Percentiles rank a stretch among this genome's conserved stretches.
Conservation (phyloP, 257 asterid species). For the Solanum appendiculatum region DNA sequence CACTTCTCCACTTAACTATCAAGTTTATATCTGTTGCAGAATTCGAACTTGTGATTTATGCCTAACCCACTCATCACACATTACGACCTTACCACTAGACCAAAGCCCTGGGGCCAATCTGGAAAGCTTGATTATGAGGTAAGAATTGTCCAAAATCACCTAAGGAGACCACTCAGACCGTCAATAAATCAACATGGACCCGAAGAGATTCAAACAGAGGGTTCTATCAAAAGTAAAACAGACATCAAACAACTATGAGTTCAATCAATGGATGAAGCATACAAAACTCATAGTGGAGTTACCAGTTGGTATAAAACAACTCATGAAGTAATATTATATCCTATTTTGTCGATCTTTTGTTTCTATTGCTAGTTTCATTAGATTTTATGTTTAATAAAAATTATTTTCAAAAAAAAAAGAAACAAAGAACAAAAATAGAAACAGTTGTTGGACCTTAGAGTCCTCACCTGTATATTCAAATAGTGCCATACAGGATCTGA, state of each 20-base stretch:
- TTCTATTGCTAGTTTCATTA: background rate
- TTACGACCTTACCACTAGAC: background rate
- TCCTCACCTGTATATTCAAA: slow-evolving; percentile 76
- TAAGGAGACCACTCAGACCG: background rate
- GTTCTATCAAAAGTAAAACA: background rate
- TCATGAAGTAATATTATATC: background rate
- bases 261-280: background rate
- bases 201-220: background rate
- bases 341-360: background rate
- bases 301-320: background rate
- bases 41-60: background rate
- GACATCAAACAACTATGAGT: background rate
- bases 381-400: background rate
- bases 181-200: background rate
- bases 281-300: background rate
- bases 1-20: background rate
- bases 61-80: background rate
- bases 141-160: background rate
- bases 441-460: background rate
- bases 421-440: background rate
- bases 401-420: too few relatives aligned
- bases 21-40: background rate
- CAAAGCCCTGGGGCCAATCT: background rate
- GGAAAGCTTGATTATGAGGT: background rate
- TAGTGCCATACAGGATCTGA: slow-evolving; percentile 97